phyloP scores from a whole-genome alignment of 1,139 yeast species.

The Yamadazyma epiphylla region DNA sequence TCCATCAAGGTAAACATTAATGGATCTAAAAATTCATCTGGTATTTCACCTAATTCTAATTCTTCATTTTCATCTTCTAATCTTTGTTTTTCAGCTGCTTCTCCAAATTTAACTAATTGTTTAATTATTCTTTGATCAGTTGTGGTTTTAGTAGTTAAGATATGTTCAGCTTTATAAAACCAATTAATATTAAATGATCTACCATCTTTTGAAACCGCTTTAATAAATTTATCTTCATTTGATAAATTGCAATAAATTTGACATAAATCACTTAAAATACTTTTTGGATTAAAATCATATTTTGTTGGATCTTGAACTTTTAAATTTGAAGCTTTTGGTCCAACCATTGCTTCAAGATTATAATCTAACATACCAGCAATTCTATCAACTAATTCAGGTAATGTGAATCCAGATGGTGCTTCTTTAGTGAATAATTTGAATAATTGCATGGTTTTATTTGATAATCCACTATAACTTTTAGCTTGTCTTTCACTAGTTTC shows the following conservation, averaged over 20 bases:
- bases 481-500: conserved; percentile 72
- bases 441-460: conserved; percentile 77
- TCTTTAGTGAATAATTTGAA: conserved; percentile 80
- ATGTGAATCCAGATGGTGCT: conserved; percentile 81
- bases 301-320: conserved; percentile 83
- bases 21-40: conserved; percentile 96
- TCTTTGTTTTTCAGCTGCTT: conserved; percentile 58
- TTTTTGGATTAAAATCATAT: conserved; percentile 79
- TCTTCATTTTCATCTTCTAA: conserved; percentile 76
- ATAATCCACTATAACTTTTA: conserved; percentile 74
- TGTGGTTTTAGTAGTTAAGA: conserved; percentile 54
- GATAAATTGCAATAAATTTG: conserved; percentile 75
- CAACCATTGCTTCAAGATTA: conserved; percentile 85
- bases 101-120: conserved; percentile 53
- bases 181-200: conserved; percentile 71
- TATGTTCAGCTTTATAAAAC: conserved; percentile 67
- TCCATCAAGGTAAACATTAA: conserved; percentile 93
- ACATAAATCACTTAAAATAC: conserved; percentile 63
- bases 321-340: conserved; percentile 87
- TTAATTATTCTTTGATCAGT: conserved; percentile 52
- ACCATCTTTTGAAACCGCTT: conserved; percentile 85
- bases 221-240: conserved; percentile 57
- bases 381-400: conserved; percentile 88
- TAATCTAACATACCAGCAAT: conserved; percentile 94
- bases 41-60: conserved; percentile 84